These are phyloP conservation scores for Vitellaria paradoxa DNA, from an alignment of 179 eudicot species.

Conservation along the genomic window DNA sequence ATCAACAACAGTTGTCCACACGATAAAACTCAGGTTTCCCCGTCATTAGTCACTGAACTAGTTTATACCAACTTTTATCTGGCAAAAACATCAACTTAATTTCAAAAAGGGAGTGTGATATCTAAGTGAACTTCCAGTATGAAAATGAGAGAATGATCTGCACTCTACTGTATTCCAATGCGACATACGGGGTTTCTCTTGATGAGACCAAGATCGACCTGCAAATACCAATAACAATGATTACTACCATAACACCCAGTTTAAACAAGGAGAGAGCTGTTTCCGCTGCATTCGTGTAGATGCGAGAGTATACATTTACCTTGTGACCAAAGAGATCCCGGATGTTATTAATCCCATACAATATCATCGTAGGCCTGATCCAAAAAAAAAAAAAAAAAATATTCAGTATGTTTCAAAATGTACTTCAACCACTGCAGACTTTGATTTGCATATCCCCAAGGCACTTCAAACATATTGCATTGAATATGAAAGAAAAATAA, in stretches of 20 bases:
- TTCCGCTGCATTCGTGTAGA: too few species aligned
- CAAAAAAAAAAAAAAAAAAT: neutral
- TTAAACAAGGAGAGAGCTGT: neutral
- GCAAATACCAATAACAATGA: slow-evolving; percentile 14
- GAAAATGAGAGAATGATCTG: neutral
- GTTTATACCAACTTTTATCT: too few species aligned
- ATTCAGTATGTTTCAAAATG: neutral
- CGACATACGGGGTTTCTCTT: slow-evolving; percentile 77
- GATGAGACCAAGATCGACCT: slow-evolving; percentile 87
- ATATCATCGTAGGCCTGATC: slow-evolving; percentile 79
- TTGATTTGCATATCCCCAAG: too few species aligned
- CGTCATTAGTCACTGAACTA: too few species aligned
- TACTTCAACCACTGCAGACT: too few species aligned
- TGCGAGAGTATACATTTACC: slow-evolving; percentile 32
- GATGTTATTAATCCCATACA: slow-evolving; percentile 77
- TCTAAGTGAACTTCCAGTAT: neutral
- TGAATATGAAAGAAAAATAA: too few species aligned
- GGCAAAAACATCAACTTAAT: too few species aligned
- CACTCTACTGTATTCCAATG: slow-evolving; percentile 39
- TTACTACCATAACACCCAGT: neutral
- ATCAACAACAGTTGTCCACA: too few species aligned
- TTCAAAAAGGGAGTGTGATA: too few species aligned
- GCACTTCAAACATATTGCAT: too few species aligned
- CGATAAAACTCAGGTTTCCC: too few species aligned
- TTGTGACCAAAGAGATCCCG: slow-evolving; percentile 90